Evolutionary conservation across 176 grass and related monocot species (phyloP).

Genomic region (Avena insularis): DNA sequence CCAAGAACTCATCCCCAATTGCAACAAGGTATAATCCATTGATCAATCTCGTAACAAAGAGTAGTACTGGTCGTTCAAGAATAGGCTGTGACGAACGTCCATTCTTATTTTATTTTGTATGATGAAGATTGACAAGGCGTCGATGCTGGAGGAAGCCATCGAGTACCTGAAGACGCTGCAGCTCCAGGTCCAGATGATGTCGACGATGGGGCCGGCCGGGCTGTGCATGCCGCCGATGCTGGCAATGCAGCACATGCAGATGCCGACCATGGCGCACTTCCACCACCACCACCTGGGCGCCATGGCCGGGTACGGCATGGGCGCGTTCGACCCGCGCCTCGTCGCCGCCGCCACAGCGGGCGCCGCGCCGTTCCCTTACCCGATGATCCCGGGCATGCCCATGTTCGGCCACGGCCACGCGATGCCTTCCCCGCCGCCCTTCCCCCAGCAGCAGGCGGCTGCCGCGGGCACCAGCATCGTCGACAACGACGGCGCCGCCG

Average conservation of each 20-base stretch:
- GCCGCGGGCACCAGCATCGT: background rate
- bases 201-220: conserved; percentile 41
- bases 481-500: background rate
- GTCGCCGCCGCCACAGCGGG: background rate
- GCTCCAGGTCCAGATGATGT: conserved; percentile 75
- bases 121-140: conserved; percentile 69
- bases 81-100: background rate
- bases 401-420: conserved; percentile 29
- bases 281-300: conserved; percentile 31
- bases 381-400: conserved; percentile 3
- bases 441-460: background rate
- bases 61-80: background rate
- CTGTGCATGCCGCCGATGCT: conserved; percentile 48
- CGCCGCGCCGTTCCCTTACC: conserved; percentile 32
- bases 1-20: conserved; percentile 64
- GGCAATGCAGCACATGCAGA: conserved; percentile 44
- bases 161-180: conserved; percentile 79
- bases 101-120: background rate
- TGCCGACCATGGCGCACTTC: conserved; percentile 50
- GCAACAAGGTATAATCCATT: conserved; percentile 46
- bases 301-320: conserved; percentile 45
- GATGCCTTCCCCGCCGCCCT: background rate
- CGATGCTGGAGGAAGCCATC: conserved; percentile 86
- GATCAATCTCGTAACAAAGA: background rate
- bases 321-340: conserved; percentile 35